These are phyloP conservation scores for Diaporthe sp. DNA, from an alignment of 2,329 filamentous ascomycete genomes.

Conservation along the genomic window DNA sequence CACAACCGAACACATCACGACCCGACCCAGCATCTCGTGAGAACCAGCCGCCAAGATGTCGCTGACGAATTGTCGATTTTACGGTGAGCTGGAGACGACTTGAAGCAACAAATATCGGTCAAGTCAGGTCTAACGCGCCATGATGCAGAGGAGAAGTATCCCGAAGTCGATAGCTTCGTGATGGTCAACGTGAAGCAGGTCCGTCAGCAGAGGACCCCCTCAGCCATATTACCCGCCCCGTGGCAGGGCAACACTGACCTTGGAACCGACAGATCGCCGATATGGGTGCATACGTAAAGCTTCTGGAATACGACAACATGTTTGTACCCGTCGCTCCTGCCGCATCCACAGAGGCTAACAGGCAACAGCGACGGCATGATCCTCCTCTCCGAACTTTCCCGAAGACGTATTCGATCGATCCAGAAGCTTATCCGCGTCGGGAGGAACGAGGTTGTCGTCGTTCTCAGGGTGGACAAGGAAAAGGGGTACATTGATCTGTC, in stretches of 20 bases:
- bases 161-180: conserved; percentile 99
- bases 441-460: conserved; percentile 97
- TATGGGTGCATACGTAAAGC: conserved; percentile 99
- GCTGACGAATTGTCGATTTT: conserved; percentile 51
- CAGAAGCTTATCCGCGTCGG: conserved; percentile 99
- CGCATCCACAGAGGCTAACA: conserved; percentile 10
- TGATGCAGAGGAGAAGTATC: conserved; percentile 69
- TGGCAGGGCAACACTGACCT: conserved; percentile 34
- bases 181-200: conserved; percentile 99
- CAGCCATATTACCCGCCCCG: background rate
- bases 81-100: conserved; percentile 40
- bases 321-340: background rate
- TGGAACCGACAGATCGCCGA: conserved; percentile 81
- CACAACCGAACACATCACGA: conserved; percentile 35
- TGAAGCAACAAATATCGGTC: background rate
- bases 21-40: conserved; percentile 1
- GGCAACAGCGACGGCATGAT: conserved; percentile 88
- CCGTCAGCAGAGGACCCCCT: conserved; percentile 42
- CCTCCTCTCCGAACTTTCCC: conserved; percentile 93
- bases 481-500: conserved; percentile 99
- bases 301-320: conserved; percentile 99
- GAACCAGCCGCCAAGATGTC: conserved; percentile 47
- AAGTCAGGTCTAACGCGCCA: conserved; percentile 50
- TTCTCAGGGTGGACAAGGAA: conserved; percentile 98
- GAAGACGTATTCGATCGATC: conserved; percentile 97